Conservation (phyloP, 495 filamentous ascomycete genomes). For the Aspergillus campestris region DNA sequence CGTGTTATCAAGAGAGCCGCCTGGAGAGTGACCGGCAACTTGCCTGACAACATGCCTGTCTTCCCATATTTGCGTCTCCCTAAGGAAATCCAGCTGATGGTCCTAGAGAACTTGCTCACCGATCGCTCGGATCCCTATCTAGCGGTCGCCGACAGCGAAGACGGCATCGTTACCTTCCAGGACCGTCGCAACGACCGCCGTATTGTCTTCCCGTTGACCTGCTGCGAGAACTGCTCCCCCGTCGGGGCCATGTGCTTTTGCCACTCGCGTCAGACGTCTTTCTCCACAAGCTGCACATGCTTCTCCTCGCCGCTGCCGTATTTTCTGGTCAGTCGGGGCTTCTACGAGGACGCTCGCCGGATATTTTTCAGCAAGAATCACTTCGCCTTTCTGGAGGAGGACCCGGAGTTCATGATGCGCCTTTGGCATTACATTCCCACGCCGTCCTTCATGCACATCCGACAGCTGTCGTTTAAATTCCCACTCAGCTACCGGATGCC, state of each 20-base stretch:
- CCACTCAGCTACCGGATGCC: constrained; percentile 5
- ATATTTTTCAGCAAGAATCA: constrained; percentile 18
- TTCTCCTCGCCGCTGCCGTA: constrained; percentile 20
- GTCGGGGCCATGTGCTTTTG: constrained; percentile 17
- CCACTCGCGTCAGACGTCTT: constrained; percentile 11
- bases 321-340: constrained; percentile 16
- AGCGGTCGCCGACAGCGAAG: background rate
- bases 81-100: constrained; percentile 19
- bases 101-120: constrained; percentile 15
- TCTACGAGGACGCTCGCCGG: constrained; percentile 15
- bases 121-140: constrained; percentile 11
- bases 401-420: constrained; percentile 14
- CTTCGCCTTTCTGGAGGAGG: constrained; percentile 17
- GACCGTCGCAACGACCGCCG: constrained; percentile 7
- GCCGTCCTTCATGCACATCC: constrained; percentile 12
- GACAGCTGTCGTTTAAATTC: constrained; percentile 15
- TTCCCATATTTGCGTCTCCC: constrained; percentile 21
- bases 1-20: constrained; percentile 10
- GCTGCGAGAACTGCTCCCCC: constrained; percentile 18
- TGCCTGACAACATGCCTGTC: background rate
- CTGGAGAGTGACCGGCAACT: constrained; percentile 10
- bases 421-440: constrained; percentile 11
- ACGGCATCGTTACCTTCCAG: constrained; percentile 8
- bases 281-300: constrained; percentile 17
- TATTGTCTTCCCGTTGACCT: constrained; percentile 3